A percentile compares a stretch with the other conserved stretches of the same genome.
Conservation (phyloP, 2,329 filamentous ascomycete genomes). For the Epichloe scottii region DNA sequence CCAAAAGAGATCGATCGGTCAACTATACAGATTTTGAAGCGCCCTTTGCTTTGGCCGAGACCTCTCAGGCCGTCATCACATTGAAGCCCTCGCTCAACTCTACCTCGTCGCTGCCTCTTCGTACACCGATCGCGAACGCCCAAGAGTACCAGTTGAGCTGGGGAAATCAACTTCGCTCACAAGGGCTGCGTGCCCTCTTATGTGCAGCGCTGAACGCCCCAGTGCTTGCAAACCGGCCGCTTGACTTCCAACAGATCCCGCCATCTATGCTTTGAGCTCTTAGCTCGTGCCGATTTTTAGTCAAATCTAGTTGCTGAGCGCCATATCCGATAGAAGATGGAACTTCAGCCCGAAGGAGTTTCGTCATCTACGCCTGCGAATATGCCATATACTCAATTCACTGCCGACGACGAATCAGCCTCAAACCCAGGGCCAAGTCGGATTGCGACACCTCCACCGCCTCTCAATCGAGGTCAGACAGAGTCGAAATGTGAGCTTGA, state of each 20-base stretch:
- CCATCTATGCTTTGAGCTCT: constrained; percentile 3
- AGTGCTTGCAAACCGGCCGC: not conserved
- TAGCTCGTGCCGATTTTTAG: not conserved
- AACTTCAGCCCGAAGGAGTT: constrained; percentile 9
- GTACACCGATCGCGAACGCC: not conserved
- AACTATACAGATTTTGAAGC: not conserved
- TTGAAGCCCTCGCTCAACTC: not conserved
- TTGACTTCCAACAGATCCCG: constrained; percentile 12
- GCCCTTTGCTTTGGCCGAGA: not conserved
- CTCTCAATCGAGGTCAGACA: constrained; percentile 29
- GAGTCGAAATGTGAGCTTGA: constrained; percentile 30
- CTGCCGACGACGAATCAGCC: not conserved
- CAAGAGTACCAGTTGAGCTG: not conserved
- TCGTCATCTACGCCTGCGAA: constrained; percentile 17
- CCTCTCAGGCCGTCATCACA: not conserved
- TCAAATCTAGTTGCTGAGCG: not conserved
- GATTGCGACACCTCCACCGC: constrained; percentile 32
- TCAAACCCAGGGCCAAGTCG: constrained; percentile 17
- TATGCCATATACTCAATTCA: constrained; percentile 7
- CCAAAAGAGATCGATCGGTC: not conserved
- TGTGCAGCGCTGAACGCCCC: constrained; percentile 2
- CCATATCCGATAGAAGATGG: not conserved
- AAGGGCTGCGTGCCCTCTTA: constrained; percentile 7
- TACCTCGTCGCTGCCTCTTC: not conserved
- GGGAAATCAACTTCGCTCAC: not conserved